These are phyloP conservation scores for Xylaria sp. DNA, from an alignment of 2,329 filamentous ascomycete genomes.

Conservation along the genomic window DNA sequence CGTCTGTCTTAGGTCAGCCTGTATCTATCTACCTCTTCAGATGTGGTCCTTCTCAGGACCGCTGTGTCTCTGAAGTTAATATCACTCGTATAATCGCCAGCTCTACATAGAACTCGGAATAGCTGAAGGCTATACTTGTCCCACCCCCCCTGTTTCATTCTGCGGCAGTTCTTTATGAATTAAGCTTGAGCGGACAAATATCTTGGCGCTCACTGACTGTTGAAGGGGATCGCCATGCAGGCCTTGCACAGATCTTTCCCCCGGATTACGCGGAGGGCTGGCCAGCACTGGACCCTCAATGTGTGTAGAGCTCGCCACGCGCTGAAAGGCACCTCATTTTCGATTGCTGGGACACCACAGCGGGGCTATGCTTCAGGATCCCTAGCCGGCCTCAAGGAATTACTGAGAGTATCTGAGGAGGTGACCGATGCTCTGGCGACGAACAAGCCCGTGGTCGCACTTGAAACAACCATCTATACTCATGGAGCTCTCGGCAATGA, in stretches of 20 bases:
- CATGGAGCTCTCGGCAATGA: constrained; percentile 85
- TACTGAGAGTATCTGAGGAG: constrained; percentile 82
- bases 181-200: background rate
- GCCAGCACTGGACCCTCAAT: constrained; percentile 11
- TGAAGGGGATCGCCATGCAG: constrained; percentile 31
- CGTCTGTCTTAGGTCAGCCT: no score
- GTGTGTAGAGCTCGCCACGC: constrained; percentile 12
- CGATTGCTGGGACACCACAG: constrained; percentile 29
- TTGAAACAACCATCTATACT: constrained; percentile 97
- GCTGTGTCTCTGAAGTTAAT: background rate
- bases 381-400: constrained; percentile 50
- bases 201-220: background rate
- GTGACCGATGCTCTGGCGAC: constrained; percentile 79
- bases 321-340: constrained; percentile 25
- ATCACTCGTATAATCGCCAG: background rate
- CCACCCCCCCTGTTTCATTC: background rate
- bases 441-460: constrained; percentile 84
- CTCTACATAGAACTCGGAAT: background rate
- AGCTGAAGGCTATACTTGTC: background rate
- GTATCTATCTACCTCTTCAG: no score
- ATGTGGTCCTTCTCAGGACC: no score
- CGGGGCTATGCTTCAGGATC: constrained; percentile 34
- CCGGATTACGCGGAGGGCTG: constrained; percentile 23
- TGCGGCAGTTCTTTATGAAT: background rate
- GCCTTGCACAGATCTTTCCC: constrained; percentile 31